Evolutionary conservation across 495 filamentous ascomycete species (phyloP).

Genomic region (Cercophora newfieldiana): DNA sequence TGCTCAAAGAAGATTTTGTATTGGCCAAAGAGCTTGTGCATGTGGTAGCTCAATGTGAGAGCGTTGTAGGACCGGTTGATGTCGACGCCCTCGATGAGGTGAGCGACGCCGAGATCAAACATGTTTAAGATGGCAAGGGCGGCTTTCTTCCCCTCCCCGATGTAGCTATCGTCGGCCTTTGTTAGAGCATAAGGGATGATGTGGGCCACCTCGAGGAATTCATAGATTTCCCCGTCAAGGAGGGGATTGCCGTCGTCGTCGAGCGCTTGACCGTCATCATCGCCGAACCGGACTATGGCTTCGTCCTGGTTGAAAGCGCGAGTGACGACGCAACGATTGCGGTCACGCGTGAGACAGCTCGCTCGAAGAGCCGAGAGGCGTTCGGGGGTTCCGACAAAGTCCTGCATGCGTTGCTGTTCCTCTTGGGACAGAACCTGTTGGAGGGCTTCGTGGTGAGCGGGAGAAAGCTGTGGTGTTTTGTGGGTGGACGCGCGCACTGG

Average conservation of each 20-base stretch:
- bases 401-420: constrained; percentile 10
- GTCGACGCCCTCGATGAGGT: neutral
- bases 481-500: constrained; percentile 29
- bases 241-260: constrained; percentile 23
- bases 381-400: constrained; percentile 22
- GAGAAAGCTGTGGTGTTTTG: constrained; percentile 27
- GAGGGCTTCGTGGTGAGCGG: constrained; percentile 17
- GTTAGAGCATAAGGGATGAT: constrained; percentile 3
- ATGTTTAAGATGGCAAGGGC: neutral
- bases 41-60: neutral
- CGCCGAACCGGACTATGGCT: neutral
- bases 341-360: constrained; percentile 21
- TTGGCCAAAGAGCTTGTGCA: neutral
- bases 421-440: neutral
- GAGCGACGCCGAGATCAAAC: neutral
- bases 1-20: neutral
- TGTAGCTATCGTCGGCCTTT: neutral
- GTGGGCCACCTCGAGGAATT: neutral
- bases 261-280: neutral
- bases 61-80: neutral
- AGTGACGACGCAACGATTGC: constrained; percentile 25
- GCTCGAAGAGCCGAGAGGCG: constrained; percentile 17
- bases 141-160: neutral
- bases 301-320: constrained; percentile 11
- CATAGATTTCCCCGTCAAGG: neutral